A percentile compares a stretch with the other conserved stretches of the same genome.
Conservation (phyloP, 495 filamentous ascomycete genomes). For the Pyrenopolyporus hunteri region DNA sequence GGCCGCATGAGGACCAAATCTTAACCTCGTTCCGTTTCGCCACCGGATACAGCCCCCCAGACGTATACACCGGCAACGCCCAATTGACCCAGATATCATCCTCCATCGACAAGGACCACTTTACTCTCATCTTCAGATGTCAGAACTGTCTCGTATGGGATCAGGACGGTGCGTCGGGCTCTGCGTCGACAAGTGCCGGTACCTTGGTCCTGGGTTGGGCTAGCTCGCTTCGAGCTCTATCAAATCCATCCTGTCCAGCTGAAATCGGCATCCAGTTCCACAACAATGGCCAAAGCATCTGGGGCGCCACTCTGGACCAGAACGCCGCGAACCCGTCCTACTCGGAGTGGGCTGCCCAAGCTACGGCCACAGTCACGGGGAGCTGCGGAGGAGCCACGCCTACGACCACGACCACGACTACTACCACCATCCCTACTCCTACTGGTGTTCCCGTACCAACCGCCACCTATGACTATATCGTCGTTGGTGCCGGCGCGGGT, state of each 20-base stretch:
- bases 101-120: slow-evolving; percentile 59
- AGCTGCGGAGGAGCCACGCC: slow-evolving; percentile 43
- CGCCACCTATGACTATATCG: slow-evolving; percentile 69
- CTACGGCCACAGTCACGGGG: slow-evolving; percentile 40
- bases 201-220: slow-evolving; percentile 55
- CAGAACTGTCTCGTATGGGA: slow-evolving; percentile 66
- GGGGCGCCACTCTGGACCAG: slow-evolving; percentile 45
- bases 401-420: slow-evolving; percentile 37
- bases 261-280: slow-evolving; percentile 49
- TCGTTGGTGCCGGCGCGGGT: slow-evolving; percentile 69
- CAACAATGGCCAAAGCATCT: slow-evolving; percentile 54
- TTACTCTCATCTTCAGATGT: slow-evolving; percentile 66
- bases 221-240: slow-evolving; percentile 43
- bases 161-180: slow-evolving; percentile 52
- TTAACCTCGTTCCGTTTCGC: slow-evolving; percentile 64
- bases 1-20: slow-evolving; percentile 55
- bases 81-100: slow-evolving; percentile 63
- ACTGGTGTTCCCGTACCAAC: slow-evolving; percentile 56
- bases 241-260: slow-evolving; percentile 42
- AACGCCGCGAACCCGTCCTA: slow-evolving; percentile 52
- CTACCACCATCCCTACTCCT: slow-evolving; percentile 39
- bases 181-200: slow-evolving; percentile 45
- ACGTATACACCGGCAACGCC: slow-evolving; percentile 63
- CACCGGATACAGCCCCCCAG: slow-evolving; percentile 62
- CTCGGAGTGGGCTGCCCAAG: slow-evolving; percentile 47